Conservation (phyloP, 495 filamentous ascomycete genomes). For the Bombardia bombarda region DNA sequence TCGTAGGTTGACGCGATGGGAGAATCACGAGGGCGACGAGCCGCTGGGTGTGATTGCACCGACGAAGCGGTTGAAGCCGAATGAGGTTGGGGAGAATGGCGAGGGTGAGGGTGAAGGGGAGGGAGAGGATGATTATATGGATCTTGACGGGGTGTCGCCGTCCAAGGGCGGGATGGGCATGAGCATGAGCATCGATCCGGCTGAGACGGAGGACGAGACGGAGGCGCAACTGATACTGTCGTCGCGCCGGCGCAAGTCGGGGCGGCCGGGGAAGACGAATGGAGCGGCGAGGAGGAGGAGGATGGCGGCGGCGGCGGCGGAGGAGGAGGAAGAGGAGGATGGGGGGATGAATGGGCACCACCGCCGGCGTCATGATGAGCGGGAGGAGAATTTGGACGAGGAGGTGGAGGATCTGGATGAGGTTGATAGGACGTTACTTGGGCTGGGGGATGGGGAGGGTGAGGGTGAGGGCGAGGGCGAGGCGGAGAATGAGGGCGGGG, state of each 20-base stretch:
- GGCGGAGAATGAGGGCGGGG: slow-evolving; percentile 16
- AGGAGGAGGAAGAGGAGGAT: slow-evolving; percentile 11
- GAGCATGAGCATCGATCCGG: slow-evolving; percentile 20
- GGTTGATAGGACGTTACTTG: slow-evolving; percentile 42
- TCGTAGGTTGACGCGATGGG: slow-evolving; percentile 69
- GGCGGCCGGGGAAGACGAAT: slow-evolving; percentile 1
- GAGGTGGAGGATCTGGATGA: slow-evolving; percentile 44
- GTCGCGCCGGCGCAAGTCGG: neutral
- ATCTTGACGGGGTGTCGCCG: neutral
- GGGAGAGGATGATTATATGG: slow-evolving; percentile 12
- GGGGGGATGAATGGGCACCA: neutral
- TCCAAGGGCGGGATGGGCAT: slow-evolving; percentile 16
- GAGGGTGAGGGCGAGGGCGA: slow-evolving; percentile 20
- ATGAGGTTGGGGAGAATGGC: slow-evolving; percentile 11
- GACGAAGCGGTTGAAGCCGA: slow-evolving; percentile 28
- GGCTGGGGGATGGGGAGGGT: slow-evolving; percentile 32
- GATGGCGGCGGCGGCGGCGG: no score
- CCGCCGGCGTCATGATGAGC: slow-evolving; percentile 7
- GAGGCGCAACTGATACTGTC: slow-evolving; percentile 16
- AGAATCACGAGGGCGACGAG: slow-evolving; percentile 41
- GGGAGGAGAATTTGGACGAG: slow-evolving; percentile 33
- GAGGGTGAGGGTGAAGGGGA: slow-evolving; percentile 18
- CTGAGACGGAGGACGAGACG: slow-evolving; percentile 27
- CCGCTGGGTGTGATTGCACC: slow-evolving; percentile 34
- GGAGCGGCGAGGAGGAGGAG: no score